These are phyloP conservation scores for Neckera pumila DNA, from an alignment of 225 moss, liverwort and hornwort genomes.

Conservation along the genomic window DNA sequence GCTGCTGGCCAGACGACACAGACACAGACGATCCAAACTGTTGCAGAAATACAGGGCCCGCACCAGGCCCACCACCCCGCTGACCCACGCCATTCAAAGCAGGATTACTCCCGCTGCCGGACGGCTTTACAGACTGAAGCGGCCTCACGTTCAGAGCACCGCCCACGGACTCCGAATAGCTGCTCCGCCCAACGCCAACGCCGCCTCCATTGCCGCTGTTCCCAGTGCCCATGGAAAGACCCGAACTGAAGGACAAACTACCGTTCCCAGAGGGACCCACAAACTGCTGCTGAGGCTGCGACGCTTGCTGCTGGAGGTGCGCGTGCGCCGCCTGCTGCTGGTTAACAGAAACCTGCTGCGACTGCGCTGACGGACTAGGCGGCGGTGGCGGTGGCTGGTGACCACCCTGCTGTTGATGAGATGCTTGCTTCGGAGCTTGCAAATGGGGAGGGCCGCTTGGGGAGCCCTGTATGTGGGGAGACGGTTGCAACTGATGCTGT, in stretches of 20 bases:
- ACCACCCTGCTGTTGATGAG: slow-evolving; percentile 14
- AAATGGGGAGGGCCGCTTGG: slow-evolving; percentile 22
- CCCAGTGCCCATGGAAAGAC: slow-evolving; percentile 14
- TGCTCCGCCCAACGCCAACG: slow-evolving; percentile 10
- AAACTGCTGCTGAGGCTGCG: slow-evolving; percentile 25
- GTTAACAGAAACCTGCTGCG: slow-evolving; percentile 5
- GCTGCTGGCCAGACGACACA: slow-evolving; percentile 30
- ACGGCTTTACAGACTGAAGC: slow-evolving; percentile 17
- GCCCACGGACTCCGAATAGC: slow-evolving; percentile 3
- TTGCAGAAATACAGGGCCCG: slow-evolving; percentile 36
- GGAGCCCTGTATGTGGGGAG: slow-evolving; percentile 9
- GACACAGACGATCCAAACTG: slow-evolving; percentile 26
- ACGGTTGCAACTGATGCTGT: slow-evolving; percentile 17
- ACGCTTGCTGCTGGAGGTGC: slow-evolving; percentile 21
- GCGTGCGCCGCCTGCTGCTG: slow-evolving; percentile 16
- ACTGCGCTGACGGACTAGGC: slow-evolving; percentile 3
- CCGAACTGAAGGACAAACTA: slow-evolving; percentile 7
- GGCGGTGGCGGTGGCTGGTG: slow-evolving; percentile 25
- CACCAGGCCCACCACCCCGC: slow-evolving; percentile 3
- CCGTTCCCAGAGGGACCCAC: slow-evolving; percentile 10
- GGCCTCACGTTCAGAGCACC: slow-evolving; percentile 11
- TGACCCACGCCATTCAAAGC: slow-evolving; percentile 9
- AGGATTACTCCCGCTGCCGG: neutral
- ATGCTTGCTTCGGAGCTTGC: slow-evolving; percentile 16
- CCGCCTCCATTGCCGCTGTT: neutral